Evolutionary conservation across 805 yeast genomes (phyloP), one percentile per base, ranked within the genome.

Genomic region (Candida tibetensis): DNA sequence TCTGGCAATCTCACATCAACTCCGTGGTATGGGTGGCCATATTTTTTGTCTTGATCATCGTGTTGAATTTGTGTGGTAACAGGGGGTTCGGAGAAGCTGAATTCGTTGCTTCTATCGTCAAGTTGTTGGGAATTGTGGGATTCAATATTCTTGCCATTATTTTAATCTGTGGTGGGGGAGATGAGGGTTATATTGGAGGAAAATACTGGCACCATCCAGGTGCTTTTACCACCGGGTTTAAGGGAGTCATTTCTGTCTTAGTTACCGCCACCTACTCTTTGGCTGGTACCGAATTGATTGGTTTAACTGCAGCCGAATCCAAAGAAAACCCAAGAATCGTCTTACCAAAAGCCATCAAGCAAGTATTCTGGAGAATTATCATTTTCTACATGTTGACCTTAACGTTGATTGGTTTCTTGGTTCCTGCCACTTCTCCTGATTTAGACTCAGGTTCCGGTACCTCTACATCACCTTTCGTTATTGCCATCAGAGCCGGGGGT

Each of bases 241-340:
- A 66, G 42, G 72, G 72, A 1, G 58, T 64, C 22, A 53, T 64
- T 9, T 55, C 64, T 7, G 71, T 65, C 15, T 58, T 66, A 39
- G 56, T 66, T 36, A 56, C 69, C 0, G 72, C 72, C 19, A 64
- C 69, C 1, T 66, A 66, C 50, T 65, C 71, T 13, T 57, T 66
- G 42, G 71, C 72, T 7, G 72, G 72, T 2, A 66, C 72, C 4
- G 72, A 66, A 45, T 55, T 66, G 37, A 62, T 66, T 29, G 68
- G 70, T 5, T 55, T 66, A 40, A 65, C 72, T 3, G 62, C 67
- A 2, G 53, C 64, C 4, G 72, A 66, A 47, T 51, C 57, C 21
- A 54, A 49, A 57, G 54, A 37, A 48, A 54, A 66, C 47, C 71
- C 73, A 4, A 53, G 72, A 37, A 56, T 56, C 17, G 62, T 62